A percentile compares a stretch with the other conserved stretches of the same genome.
Conservation (phyloP, 352 stramenopile species). For the Nothophytophthora sp. region DNA sequence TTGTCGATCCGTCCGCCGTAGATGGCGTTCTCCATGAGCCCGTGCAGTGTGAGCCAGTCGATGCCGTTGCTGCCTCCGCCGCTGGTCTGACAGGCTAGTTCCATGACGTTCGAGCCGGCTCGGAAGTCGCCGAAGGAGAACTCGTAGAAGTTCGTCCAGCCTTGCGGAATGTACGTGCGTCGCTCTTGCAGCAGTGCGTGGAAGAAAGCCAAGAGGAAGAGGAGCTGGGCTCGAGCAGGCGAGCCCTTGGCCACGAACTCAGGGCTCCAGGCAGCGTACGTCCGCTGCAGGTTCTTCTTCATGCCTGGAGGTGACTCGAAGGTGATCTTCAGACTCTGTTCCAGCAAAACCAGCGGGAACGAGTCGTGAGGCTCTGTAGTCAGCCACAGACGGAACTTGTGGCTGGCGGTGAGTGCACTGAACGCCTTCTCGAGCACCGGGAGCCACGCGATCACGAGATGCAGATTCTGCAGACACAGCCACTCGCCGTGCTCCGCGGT, state of each 20-base stretch:
- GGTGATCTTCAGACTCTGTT: conserved; percentile 94
- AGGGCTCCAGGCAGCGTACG: conserved; percentile 84
- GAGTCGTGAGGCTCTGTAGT: conserved; percentile 92
- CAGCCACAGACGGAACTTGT: conserved; percentile 95
- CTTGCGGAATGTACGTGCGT: conserved; percentile 94
- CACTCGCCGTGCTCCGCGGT: conserved; percentile 88
- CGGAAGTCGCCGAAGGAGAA: conserved; percentile 95
- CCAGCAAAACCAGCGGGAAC: conserved; percentile 92
- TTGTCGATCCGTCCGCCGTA: conserved; percentile 96
- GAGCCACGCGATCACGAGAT: conserved; percentile 94
- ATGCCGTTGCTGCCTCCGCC: too few species aligned
- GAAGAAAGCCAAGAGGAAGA: conserved; percentile 92
- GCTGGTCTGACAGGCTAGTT: conserved; percentile 55
- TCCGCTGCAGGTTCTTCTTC: conserved; percentile 96
- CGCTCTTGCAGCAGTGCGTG: conserved; percentile 86
- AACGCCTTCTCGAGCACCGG: conserved; percentile 92
- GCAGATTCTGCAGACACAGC: conserved; percentile 97
- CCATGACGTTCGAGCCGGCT: conserved; percentile 92
- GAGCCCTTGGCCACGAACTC: conserved; percentile 68
- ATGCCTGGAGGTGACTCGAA: conserved; percentile 95
- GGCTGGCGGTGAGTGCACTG: conserved; percentile 61
- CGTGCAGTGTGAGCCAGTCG: conserved; percentile 92
- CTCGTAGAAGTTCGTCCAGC: conserved; percentile 97
- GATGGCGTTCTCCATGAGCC: conserved; percentile 96
- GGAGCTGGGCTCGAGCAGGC: conserved; percentile 53